A percentile compares a stretch with the other conserved stretches of the same genome.
Evolutionary conservation across 805 yeast species (phyloP).

Genomic region (Lachancea meyersii): DNA sequence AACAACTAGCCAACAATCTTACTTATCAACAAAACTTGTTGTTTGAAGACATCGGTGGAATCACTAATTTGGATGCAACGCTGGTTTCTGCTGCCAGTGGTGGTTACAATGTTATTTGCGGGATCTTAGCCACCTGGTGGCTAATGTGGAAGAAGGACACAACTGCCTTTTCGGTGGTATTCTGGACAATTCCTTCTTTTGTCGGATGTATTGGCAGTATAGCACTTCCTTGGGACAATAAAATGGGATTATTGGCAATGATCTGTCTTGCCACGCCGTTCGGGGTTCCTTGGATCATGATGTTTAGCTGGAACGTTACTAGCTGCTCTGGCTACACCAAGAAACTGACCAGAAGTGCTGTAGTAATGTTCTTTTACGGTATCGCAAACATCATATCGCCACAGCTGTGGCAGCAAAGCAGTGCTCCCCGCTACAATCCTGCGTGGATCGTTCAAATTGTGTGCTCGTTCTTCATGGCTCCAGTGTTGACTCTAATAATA

Average conservation of each 20-base stretch:
- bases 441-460: conserved; percentile 55
- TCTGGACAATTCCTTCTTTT: conserved; percentile 40
- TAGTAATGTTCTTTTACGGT: conserved; percentile 42
- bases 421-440: conserved; percentile 41
- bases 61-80: conserved; percentile 41
- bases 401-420: conserved; percentile 46
- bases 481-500: conserved; percentile 38
- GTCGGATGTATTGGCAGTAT: conserved; percentile 43
- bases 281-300: conserved; percentile 38
- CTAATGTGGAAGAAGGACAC: conserved; percentile 33
- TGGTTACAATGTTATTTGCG: conserved; percentile 41
- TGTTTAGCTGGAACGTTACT: conserved; percentile 34
- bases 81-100: conserved; percentile 49
- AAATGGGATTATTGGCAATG: conserved; percentile 43
- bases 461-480: conserved; percentile 43
- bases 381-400: conserved; percentile 50
- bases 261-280: conserved; percentile 43
- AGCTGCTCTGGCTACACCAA: conserved; percentile 47
- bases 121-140: conserved; percentile 35
- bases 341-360: conserved; percentile 41
- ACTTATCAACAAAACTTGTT: conserved; percentile 48
- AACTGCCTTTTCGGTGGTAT: conserved; percentile 35
- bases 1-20: conserved; percentile 47
- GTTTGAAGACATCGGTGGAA: conserved; percentile 42
- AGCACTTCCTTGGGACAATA: conserved; percentile 40